Evolutionary conservation across 345 rosid genomes (phyloP).

Genomic region (Microthlaspi erraticum): DNA sequence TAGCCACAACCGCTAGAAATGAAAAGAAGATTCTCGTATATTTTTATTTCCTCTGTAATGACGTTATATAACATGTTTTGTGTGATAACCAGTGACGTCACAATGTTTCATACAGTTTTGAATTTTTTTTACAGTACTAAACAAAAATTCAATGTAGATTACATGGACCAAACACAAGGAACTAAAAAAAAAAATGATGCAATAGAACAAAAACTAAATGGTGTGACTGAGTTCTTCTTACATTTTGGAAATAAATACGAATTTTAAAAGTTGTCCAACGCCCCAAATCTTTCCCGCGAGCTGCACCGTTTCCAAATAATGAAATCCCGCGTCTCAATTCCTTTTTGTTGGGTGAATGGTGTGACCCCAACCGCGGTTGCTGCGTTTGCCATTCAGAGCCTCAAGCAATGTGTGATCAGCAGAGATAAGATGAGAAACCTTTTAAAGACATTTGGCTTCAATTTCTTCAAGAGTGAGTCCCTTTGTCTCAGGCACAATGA

Average conservation of each 20-base stretch:
- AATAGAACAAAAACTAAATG: slow-evolving; percentile 7
- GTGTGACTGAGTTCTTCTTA: slow-evolving; percentile 17
- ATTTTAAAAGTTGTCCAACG: slow-evolving; percentile 9
- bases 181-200: slow-evolving; percentile 2
- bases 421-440: slow-evolving; percentile 2
- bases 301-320: slow-evolving; percentile 30
- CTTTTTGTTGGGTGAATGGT: slow-evolving; percentile 3
- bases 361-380: background rate
- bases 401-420: slow-evolving; percentile 13
- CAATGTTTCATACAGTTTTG: background rate
- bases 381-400: slow-evolving; percentile 25
- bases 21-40: background rate
- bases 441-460: slow-evolving; percentile 77
- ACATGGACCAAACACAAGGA: background rate
- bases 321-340: background rate
- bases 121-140: background rate
- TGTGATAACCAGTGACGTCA: slow-evolving; percentile 31
- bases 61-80: too few relatives aligned
- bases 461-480: slow-evolving; percentile 97
- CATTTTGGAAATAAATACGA: slow-evolving; percentile 11
- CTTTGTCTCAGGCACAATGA: slow-evolving; percentile 88
- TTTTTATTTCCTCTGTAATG: too few relatives aligned
- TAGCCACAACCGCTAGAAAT: background rate
- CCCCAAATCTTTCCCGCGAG: slow-evolving; percentile 1
- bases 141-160: background rate